Percentiles rank a stretch among this genome's conserved stretches.
Conservation (phyloP, 768 basidiomycete genomes). For the Cystoderma amianthinum region DNA sequence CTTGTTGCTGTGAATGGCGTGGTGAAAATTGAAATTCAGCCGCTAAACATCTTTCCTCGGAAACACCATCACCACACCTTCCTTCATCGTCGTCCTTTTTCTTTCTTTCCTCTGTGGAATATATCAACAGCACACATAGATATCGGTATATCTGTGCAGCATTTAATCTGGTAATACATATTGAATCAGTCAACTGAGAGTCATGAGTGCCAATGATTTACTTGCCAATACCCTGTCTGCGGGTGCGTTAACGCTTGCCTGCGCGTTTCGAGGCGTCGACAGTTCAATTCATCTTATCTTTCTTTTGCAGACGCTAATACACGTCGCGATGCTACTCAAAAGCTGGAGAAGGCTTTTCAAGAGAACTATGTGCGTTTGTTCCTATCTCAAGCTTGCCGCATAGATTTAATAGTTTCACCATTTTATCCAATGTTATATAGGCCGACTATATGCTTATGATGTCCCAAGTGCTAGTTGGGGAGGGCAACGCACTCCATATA, state of each 20-base stretch:
- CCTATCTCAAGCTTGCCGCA: slow-evolving; percentile 7
- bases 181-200: slow-evolving; percentile 13
- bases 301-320: slow-evolving; percentile 64
- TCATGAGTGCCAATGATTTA: slow-evolving; percentile 88
- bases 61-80: slow-evolving; percentile 9
- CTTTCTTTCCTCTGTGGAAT: slow-evolving; percentile 1
- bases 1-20: slow-evolving; percentile 9
- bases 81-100: slow-evolving; percentile 10
- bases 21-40: slow-evolving; percentile 17
- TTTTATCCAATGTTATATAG: slow-evolving; percentile 35
- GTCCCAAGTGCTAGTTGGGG: slow-evolving; percentile 76
- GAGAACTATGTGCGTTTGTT: slow-evolving; percentile 77
- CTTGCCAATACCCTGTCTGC: slow-evolving; percentile 90
- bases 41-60: slow-evolving; percentile 5
- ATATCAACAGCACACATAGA: slow-evolving; percentile 4
- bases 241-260: slow-evolving; percentile 45
- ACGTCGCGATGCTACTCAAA: slow-evolving; percentile 87
- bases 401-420: slow-evolving; percentile 6
- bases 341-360: slow-evolving; percentile 79
- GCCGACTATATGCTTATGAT: slow-evolving; percentile 92
- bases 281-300: slow-evolving; percentile 13
- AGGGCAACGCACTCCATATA: slow-evolving; percentile 60
- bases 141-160: slow-evolving; percentile 6
- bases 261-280: slow-evolving; percentile 20
- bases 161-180: slow-evolving; percentile 6